A percentile compares a stretch with the other conserved stretches of the same genome.
phyloP scores from a whole-genome alignment of 345 rosid genomes.

The Citrus inodora region DNA sequence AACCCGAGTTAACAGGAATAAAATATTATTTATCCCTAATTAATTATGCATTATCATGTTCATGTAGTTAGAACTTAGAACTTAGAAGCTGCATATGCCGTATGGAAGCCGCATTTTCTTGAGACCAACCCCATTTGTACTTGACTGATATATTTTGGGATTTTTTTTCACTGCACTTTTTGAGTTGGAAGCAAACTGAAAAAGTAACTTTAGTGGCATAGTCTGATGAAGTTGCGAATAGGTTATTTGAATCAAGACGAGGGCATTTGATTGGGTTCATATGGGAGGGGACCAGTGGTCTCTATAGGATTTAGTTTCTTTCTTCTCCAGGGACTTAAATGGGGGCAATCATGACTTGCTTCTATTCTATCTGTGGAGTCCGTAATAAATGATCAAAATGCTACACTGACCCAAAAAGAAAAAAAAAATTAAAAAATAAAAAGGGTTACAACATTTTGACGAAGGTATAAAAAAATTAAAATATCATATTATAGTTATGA shows the following conservation, averaged over 20 bases:
- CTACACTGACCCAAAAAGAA: too few species aligned
- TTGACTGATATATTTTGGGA: slow-evolving; percentile 9
- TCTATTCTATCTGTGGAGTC: slow-evolving; percentile 6
- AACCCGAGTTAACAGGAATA: slow-evolving; percentile 5
- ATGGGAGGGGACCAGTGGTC: slow-evolving; percentile 40
- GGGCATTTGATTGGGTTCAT: slow-evolving; percentile 28
- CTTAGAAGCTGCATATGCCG: slow-evolving; percentile 23
- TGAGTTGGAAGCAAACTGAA: slow-evolving; percentile 31
- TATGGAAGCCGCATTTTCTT: slow-evolving; percentile 66
- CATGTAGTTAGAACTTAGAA: not conserved
- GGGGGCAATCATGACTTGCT: slow-evolving; percentile 18
- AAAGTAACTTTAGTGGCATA: slow-evolving; percentile 5
- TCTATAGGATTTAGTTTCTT: slow-evolving; percentile 13
- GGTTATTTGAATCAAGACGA: slow-evolving; percentile 3
- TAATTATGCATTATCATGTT: slow-evolving; percentile 12
- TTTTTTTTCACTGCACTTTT: slow-evolving; percentile 21
- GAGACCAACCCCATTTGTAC: slow-evolving; percentile 54
- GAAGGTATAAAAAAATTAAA: too few species aligned
- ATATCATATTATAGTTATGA: too few species aligned
- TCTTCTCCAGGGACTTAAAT: slow-evolving; percentile 14
- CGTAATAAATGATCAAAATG: not conserved
- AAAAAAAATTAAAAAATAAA: too few species aligned
- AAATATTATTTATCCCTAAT: not conserved
- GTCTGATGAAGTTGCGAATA: not conserved
- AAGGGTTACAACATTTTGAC: too few species aligned